A percentile compares a stretch with the other conserved stretches of the same genome.
Evolutionary conservation across 1,139 yeast species (phyloP).

Genomic region (Saccharomyces hybrid): DNA sequence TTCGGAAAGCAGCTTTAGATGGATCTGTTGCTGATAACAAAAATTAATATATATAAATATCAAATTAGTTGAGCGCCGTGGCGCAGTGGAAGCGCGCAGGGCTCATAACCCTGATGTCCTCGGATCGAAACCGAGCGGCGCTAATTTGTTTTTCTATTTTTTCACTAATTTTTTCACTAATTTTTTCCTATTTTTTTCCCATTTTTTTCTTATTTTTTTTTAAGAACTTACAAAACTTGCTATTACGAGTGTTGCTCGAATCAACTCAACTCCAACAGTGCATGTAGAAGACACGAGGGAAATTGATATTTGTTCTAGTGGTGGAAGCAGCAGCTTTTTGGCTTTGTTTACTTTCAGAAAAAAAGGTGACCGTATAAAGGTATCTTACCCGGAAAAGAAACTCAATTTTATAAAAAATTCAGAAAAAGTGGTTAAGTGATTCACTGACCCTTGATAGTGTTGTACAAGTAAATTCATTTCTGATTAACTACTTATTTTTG

Average conservation of each 20-base stretch:
- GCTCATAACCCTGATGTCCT: constrained; percentile 99
- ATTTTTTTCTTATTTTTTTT: not conserved
- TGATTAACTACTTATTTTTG: not conserved
- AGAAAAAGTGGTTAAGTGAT: not conserved
- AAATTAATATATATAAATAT: not conserved
- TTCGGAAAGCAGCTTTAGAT: not conserved
- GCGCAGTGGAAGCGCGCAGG: constrained; percentile 99
- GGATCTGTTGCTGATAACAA: not conserved
- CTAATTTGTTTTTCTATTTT: constrained; percentile 37
- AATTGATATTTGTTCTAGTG: not conserved
- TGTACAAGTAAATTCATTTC: not conserved
- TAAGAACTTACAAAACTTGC: not conserved
- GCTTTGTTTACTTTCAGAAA: not conserved
- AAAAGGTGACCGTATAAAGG: not conserved
- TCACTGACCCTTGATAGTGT: not conserved
- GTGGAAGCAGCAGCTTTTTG: not conserved
- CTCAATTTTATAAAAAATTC: not conserved
- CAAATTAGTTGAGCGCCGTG: constrained; percentile 52
- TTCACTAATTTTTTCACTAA: not conserved
- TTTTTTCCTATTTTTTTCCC: not conserved
- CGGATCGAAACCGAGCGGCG: constrained; percentile 99
- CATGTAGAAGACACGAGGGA: not conserved
- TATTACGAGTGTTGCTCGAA: not conserved
- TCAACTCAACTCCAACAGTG: not conserved
- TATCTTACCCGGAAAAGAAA: not conserved